These are phyloP conservation scores for Didymella glomerata DNA, from an alignment of 2,329 filamentous ascomycete genomes.

Conservation along the genomic window DNA sequence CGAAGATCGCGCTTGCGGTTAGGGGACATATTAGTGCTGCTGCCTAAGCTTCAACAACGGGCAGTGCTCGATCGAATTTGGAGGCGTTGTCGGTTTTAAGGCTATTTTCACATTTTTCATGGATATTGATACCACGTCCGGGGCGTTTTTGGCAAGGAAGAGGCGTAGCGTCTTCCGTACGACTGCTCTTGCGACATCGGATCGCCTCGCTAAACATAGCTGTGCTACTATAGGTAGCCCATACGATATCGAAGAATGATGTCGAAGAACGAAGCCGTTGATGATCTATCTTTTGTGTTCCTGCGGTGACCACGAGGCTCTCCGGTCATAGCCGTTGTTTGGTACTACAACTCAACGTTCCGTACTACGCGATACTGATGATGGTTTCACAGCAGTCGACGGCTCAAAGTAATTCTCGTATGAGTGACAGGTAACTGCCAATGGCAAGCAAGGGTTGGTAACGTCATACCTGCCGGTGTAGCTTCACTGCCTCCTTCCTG, in stretches of 20 bases:
- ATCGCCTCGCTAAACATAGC: conserved; percentile 5
- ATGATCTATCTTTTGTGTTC: neutral
- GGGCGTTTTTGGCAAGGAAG: conserved; percentile 2
- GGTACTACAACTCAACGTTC: conserved; percentile 1
- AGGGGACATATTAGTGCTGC: conserved; percentile 34
- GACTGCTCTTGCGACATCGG: conserved; percentile 10
- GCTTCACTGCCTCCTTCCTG: neutral
- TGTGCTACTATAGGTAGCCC: conserved; percentile 15
- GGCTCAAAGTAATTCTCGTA: neutral
- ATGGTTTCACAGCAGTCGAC: conserved; percentile 2
- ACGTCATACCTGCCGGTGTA: neutral
- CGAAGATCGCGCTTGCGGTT: conserved; percentile 43
- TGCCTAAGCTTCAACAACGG: conserved; percentile 15
- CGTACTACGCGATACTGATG: neutral
- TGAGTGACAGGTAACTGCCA: neutral
- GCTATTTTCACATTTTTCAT: conserved; percentile 5
- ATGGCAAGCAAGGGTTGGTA: neutral
- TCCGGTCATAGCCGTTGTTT: neutral
- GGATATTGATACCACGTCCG: conserved; percentile 17
- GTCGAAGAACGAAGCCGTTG: neutral
- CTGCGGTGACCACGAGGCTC: conserved; percentile 6
- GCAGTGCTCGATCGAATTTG: neutral
- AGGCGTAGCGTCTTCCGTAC: conserved; percentile 7
- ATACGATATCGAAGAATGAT: neutral
- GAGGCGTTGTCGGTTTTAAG: conserved; percentile 5